Base-by-base conservation (phyloP, 805 yeast species). In the Yamadazyma olivae region DNA sequence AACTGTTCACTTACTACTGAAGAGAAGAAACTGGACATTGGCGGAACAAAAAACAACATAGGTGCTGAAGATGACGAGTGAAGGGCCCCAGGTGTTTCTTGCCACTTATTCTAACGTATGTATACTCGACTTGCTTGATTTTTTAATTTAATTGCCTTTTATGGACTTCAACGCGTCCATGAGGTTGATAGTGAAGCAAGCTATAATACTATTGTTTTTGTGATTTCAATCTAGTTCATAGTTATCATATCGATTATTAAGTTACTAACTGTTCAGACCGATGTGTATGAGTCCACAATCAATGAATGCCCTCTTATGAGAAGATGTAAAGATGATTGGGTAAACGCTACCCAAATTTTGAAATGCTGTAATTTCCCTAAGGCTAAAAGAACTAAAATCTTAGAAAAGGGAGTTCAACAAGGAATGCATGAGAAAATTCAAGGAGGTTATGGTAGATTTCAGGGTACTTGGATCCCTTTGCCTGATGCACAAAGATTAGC, bases 371-470 rank as follows among this genome's bases (percentile, higher is more conserved):
- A 85, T 55, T 89, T 89, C 57, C 95, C 96, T 42, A 90, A 90
- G 61, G 96, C 97, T 1, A 88, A 85, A 57, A 68, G 98, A 47
- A 90, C 97, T 14, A 81, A 95, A 50, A 88, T 90, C 43, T 71
- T 90, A 49, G 98, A 90, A 56, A 79, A 83, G 51, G 96, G 90
- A 45, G 95, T 91, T n/a, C 96, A 91, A 54, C 75, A 74, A 27
- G 95, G 95, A 4, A 62, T 70, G 14, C 97, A 90, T 57, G 96
- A 90, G 52, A 91, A 91, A 57, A 88, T 90, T 16, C 98, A 90
- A 59, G 98, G 98, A 43, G 98, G 98, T 2, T 90, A 89, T 56
- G 98, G 98, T 36, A 82, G 90, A 54, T 91, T 89, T 59, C 98
- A 91, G 59, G 97, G 96, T 13, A 90, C 97, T 2, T 90, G 96